Evolutionary conservation across 78 protist genomes (phyloP), one percentile per base, ranked within the genome.

Genomic region (Pirum gemmata): DNA sequence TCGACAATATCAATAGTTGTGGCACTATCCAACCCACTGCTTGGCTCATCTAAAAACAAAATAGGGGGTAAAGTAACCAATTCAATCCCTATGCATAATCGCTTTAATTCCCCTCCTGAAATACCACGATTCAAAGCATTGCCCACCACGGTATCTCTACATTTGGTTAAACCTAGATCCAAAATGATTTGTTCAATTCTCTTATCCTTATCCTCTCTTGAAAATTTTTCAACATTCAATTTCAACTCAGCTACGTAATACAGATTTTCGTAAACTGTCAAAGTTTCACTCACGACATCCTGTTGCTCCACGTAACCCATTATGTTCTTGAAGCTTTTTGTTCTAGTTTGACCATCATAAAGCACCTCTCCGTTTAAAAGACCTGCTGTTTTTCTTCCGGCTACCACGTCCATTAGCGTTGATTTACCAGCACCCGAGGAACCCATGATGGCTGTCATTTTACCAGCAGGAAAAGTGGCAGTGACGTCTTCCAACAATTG

Each of bases 41-140:
- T n/a, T n/a, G n/a, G n/a, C n/a, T n/a, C 97, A 79, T 95, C 97
- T 36, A 93, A 89, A 39, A 91, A 83, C 26, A 91, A 82, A 25
- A 93, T 31, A 1, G 36, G 1, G 18, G 93, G 93, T 40, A 83
- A 36, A 36, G 87, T 73, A 61, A 93, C 61, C 31, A 92, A 75
- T 84, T 88, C 92, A 29, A 41, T 21, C 0, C 79, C 94, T 29
- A 92, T 75, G 21, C 61, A 2, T 39, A 51, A 39, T 29, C 94
- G 92, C 80, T 91, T 91, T 74, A 39, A 38, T 84, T 94, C 94
- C 31, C 95, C 96, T 38, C 67, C 67, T 51, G 67, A 51, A 13
- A 51, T 51, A 5, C 67, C 67, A 51, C 67, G 67, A 5, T 21
- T 13, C 13, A 51, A 51, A 51, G 67, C 5, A 51, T 13, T 51